Base-by-base conservation (phyloP, 1,139 yeast genomes). In the Blastobotrys capitulatus region DNA sequence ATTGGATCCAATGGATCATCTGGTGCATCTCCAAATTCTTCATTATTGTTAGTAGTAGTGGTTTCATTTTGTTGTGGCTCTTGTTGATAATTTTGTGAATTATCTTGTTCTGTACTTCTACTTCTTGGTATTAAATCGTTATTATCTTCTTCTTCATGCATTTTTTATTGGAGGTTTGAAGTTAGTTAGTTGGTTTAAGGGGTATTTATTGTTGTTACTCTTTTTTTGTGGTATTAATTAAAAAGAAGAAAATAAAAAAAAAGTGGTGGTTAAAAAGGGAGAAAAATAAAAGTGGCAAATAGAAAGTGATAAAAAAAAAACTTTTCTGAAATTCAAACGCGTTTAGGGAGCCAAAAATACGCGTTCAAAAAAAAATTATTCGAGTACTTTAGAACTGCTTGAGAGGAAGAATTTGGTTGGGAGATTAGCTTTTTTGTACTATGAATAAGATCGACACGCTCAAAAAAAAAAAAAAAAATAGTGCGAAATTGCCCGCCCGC, bases 1-100 rank as follows among this genome's bases (percentile, higher is more conserved):
- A 48, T 34, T 22, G 50, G 53, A 31, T 50, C 53, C 15, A 48
- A 27, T 32, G 50, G 53, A 31, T 50, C 53, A 5, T 47, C 52
- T 8, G 49, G 43, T 26, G 38, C 32, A 25, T 48, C 45, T 6
- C 38, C 46, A 32, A 40, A 31, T n/a, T 42, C 49, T 22, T 22
- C 25, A 22, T 7, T 7, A 22, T n/a, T n/a, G n/a, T n/a, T n/a
- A n/a, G n/a, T n/a, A n/a, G n/a, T n/a, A n/a, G n/a, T n/a, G n/a
- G n/a, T n/a, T 29, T 26, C 18, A 26, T 12, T 35, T 37, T 31
- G 32, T 20, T 29, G 35, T 29, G 25, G 38, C 20, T 37, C 27
- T 15, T 22, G 25, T 20, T 26, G 41, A 38, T 16, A 35, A 10
- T 31, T 20, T 18, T 37, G 29, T 19, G 32, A 29, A 6, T 4